Conservation (phyloP, 2,329 filamentous ascomycete genomes). For the Fusarium ambrosium region DNA sequence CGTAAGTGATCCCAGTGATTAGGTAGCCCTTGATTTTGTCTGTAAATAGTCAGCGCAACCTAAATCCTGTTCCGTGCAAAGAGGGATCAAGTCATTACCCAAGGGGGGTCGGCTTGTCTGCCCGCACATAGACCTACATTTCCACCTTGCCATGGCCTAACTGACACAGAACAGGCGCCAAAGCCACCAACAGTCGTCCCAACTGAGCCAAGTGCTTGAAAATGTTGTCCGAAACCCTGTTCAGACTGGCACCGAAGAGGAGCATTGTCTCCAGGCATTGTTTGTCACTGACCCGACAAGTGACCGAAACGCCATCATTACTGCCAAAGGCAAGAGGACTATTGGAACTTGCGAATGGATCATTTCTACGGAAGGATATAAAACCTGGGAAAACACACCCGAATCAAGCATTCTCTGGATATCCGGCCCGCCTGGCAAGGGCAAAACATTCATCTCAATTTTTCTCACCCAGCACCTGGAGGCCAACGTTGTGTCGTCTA, state of each 20-base stretch:
- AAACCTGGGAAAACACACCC: slow-evolving; percentile 1
- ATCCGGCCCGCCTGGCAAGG: slow-evolving; percentile 22
- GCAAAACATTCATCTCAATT: slow-evolving; percentile 27
- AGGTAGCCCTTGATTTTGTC: too few species aligned
- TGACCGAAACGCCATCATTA: slow-evolving; percentile 21
- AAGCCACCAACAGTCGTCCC: background rate
- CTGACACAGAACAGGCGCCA: background rate
- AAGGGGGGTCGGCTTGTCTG: too few species aligned
- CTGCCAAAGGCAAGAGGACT: slow-evolving; percentile 20
- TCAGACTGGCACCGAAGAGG: background rate
- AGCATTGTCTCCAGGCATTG: slow-evolving; percentile 2
- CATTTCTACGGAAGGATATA: slow-evolving; percentile 6
- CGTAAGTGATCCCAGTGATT: background rate
- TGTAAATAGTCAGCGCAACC: too few species aligned
- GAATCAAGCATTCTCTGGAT: slow-evolving; percentile 23
- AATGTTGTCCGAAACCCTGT: background rate
- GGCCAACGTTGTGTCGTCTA: background rate
- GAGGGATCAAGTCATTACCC: too few species aligned
- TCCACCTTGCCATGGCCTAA: too few species aligned
- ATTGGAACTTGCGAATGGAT: slow-evolving; percentile 29
- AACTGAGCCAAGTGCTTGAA: background rate
- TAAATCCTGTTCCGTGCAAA: too few species aligned
- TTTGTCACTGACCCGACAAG: slow-evolving; percentile 21
- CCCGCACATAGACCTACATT: too few species aligned
- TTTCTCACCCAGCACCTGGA: slow-evolving; percentile 20